Evolutionary conservation across 257 asterid genomes (phyloP).

Genomic region (Galeopsis tetrahit): DNA sequence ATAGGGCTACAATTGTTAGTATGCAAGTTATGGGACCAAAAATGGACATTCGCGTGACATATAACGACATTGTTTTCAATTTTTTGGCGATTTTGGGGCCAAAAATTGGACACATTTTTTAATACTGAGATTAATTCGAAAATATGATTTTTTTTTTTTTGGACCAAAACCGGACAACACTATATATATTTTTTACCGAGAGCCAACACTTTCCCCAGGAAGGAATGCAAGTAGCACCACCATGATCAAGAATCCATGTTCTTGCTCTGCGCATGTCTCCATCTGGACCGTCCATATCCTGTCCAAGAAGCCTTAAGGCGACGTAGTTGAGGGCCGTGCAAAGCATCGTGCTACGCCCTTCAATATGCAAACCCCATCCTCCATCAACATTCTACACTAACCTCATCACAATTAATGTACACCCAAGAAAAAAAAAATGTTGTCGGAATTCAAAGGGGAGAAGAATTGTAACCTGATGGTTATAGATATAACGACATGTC

Average conservation of each 20-base stretch:
- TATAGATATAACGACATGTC: constrained; percentile 64
- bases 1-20: neutral
- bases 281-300: constrained; percentile 40
- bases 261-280: constrained; percentile 57
- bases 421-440: too few species aligned
- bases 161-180: too few species aligned
- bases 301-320: constrained; percentile 60
- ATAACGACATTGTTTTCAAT: neutral
- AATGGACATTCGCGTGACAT: neutral
- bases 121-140: too few species aligned
- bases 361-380: constrained; percentile 87
- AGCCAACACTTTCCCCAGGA: constrained; percentile 83
- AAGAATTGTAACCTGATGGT: constrained; percentile 58
- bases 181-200: constrained; percentile 37
- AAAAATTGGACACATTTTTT: neutral
- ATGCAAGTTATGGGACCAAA: neutral
- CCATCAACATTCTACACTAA: constrained; percentile 66
- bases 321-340: constrained; percentile 65
- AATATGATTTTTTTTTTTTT: too few species aligned
- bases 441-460: neutral
- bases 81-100: neutral
- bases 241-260: constrained; percentile 71
- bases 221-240: constrained; percentile 66
- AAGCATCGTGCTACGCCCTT: constrained; percentile 75
- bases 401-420: neutral